Base-by-base conservation (phyloP, 768 basidiomycete genomes). In the Xerocomellus intermedius region DNA sequence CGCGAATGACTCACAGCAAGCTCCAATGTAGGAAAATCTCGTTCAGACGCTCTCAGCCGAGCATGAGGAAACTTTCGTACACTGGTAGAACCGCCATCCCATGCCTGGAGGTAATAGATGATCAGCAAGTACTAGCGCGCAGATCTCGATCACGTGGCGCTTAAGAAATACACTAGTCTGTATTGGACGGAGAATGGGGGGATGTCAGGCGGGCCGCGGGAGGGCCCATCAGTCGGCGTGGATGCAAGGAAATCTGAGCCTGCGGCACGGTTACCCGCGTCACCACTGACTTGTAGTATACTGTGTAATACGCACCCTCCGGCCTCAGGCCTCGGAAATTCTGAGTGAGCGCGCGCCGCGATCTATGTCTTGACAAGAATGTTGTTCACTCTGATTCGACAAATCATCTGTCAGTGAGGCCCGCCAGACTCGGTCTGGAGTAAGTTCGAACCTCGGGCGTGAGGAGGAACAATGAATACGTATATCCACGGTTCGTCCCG, bases 1-100 rank as follows among this genome's bases (percentile, higher is more conserved):
- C 7, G 16, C 4, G 36, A 8, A n/a, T 36, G 22, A 64, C 73
- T 53, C 57, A 78, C 77, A 69, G 57, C 77, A 77, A 57, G 77
- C 76, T 2, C 75, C 78, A 8, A 78, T 64, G 36, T 80, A 80
- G 68, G 17, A 78, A 63, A 13, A 79, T 67, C 0, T 73, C 72
- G 6, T 68, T 65, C 7, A 58, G 35, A 33, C 73, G 72, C 26
- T 73, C 71, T 45, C 60, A 66, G 8, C 72, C 77, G 7, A 79
- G 64, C 32, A 67, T 63, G 8, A 79, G 64, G 13, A 75, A 54
- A 2, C 42, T 35, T 17, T 62, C 28, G 44, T 71, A 72, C 8
- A 48, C 53, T 4, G 56, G 59, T 2, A 44, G 54, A 0, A n/a
- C 28, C 17, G 51, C 30, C 3, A 63, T 58, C 9, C 55, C 56